Evolutionary conservation across 2,329 filamentous ascomycete species (phyloP).

Genomic region (Hypoxylon sp.): DNA sequence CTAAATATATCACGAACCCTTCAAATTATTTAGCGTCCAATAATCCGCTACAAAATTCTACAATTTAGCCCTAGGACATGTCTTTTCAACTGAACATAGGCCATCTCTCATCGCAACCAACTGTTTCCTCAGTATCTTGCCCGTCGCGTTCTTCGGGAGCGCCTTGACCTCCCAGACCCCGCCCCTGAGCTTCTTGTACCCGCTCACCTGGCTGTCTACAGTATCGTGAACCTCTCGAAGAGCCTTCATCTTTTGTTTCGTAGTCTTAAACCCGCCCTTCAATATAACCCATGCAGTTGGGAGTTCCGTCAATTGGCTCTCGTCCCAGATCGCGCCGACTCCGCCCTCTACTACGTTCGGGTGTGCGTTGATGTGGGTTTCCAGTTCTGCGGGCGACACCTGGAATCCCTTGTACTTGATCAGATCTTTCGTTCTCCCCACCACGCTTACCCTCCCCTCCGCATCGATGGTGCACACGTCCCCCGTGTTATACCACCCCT

Average conservation of each 20-base stretch:
- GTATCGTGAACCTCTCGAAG: slow-evolving; percentile 53
- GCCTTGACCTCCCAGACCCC: slow-evolving; percentile 55
- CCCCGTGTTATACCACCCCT: slow-evolving; percentile 63
- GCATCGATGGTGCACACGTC: slow-evolving; percentile 59
- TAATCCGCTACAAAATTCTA: slow-evolving; percentile 5
- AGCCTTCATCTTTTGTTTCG: slow-evolving; percentile 40
- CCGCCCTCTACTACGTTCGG: slow-evolving; percentile 56
- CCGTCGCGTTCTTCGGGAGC: slow-evolving; percentile 57
- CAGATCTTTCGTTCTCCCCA: slow-evolving; percentile 59
- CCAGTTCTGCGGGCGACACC: slow-evolving; percentile 57
- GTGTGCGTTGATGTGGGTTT: slow-evolving; percentile 56
- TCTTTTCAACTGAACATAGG: slow-evolving; percentile 50
- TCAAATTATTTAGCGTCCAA: background rate
- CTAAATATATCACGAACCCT: background rate
- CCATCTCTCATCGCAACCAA: slow-evolving; percentile 53
- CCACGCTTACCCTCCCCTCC: slow-evolving; percentile 54
- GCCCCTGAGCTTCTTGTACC: slow-evolving; percentile 60
- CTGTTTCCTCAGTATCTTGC: slow-evolving; percentile 57
- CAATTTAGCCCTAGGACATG: slow-evolving; percentile 20
- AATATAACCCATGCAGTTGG: slow-evolving; percentile 58
- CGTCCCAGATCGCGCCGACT: slow-evolving; percentile 57
- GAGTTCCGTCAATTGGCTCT: slow-evolving; percentile 57
- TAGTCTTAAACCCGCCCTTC: slow-evolving; percentile 44
- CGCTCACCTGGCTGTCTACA: slow-evolving; percentile 57
- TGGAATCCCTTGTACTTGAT: slow-evolving; percentile 62